Percentiles rank a stretch among this genome's conserved stretches.
Conservation (phyloP, 805 yeast genomes). For the Ogataea naganishii region DNA sequence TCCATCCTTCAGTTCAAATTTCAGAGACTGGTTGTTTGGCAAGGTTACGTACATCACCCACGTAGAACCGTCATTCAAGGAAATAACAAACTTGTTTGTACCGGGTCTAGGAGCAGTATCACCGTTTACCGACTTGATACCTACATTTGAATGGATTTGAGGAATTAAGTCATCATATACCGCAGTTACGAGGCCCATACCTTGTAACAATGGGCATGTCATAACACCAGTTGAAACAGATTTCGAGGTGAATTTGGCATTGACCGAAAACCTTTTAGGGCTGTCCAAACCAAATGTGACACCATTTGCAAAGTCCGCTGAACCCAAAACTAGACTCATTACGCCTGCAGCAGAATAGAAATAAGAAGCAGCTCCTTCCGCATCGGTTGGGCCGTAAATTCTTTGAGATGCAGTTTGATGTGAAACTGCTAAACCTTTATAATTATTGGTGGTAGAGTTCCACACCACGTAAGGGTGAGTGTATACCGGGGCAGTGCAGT, state of each 20-base stretch:
- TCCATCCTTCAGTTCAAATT: slow-evolving; percentile 15
- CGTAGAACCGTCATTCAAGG: slow-evolving; percentile 39
- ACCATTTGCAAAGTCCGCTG: slow-evolving; percentile 27
- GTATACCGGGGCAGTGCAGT: slow-evolving; percentile 61
- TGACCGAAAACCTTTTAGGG: slow-evolving; percentile 13
- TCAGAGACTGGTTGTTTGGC: slow-evolving; percentile 29
- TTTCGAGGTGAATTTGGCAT: slow-evolving; percentile 9
- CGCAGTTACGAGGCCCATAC: slow-evolving; percentile 73
- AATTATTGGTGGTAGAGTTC: slow-evolving; percentile 38
- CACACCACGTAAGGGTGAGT: slow-evolving; percentile 71
- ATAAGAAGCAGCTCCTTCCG: slow-evolving; percentile 35
- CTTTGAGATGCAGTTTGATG: slow-evolving; percentile 50
- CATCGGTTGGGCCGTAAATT: slow-evolving; percentile 52
- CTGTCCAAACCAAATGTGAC: slow-evolving; percentile 10
- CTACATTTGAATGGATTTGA: slow-evolving; percentile 45
- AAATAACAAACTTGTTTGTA: slow-evolving; percentile 42
- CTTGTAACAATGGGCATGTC: slow-evolving; percentile 64
- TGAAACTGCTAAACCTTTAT: slow-evolving; percentile 52
- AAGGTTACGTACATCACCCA: slow-evolving; percentile 60
- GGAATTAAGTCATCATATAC: slow-evolving; percentile 47
- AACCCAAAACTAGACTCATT: slow-evolving; percentile 43
- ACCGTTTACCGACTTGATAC: slow-evolving; percentile 41
- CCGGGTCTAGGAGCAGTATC: slow-evolving; percentile 33
- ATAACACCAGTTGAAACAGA: slow-evolving; percentile 27
- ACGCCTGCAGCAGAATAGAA: slow-evolving; percentile 55